Conservation (phyloP, 108 stramenopile species). For the Aurantiochytrium sp. region DNA sequence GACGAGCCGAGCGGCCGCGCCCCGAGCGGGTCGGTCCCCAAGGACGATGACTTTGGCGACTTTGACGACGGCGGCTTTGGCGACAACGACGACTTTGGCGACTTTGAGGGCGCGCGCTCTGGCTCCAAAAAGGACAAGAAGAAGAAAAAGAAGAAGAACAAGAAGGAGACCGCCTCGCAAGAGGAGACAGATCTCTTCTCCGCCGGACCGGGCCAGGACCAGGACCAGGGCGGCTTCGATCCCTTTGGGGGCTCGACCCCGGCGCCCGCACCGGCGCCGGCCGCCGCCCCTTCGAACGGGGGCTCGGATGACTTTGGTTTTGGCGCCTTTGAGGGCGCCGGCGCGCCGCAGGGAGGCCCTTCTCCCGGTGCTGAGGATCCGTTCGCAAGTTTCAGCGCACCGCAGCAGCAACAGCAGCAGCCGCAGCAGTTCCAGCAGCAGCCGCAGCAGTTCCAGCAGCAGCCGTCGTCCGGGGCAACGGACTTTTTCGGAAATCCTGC, state of each 20-base stretch:
- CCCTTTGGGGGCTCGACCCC: not conserved
- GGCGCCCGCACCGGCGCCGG: not conserved
- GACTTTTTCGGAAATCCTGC: slow-evolving; percentile 18
- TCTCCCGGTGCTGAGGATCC: not conserved
- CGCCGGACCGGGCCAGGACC: not conserved
- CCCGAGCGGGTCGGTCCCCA: not conserved
- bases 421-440: not conserved
- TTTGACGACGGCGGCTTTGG: not conserved
- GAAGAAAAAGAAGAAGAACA: slow-evolving; percentile 23
- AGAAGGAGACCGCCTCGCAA: not conserved
- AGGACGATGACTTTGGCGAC: slow-evolving; percentile 26
- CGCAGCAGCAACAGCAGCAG: not conserved
- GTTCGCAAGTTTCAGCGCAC: not conserved
- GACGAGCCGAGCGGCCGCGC: not conserved
- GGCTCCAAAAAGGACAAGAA: not conserved
- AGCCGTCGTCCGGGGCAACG: not conserved
- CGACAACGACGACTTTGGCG: not conserved
- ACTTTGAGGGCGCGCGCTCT: not conserved
- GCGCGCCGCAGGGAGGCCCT: not conserved
- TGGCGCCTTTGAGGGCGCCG: not conserved
- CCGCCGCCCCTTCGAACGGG: not conserved
- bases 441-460: not conserved
- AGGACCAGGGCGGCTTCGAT: not conserved
- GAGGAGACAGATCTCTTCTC: not conserved
- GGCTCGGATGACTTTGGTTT: not conserved